Conservation (phyloP, 139 green algal species). For the Nannochloris sp. region DNA sequence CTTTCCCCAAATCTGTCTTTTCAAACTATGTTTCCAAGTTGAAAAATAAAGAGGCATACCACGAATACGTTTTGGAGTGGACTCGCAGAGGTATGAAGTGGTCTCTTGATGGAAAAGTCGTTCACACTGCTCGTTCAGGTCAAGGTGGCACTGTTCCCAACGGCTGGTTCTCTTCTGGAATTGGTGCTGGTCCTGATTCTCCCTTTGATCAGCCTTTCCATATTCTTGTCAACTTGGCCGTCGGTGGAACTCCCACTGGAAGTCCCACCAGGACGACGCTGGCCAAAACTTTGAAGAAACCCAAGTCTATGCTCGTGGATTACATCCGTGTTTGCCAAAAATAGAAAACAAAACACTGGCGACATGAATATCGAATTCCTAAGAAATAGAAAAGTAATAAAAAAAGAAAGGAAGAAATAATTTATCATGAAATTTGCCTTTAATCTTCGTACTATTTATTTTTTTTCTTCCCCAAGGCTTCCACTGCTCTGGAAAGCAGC, state of each 20-base stretch:
- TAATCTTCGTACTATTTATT: too few relatives aligned
- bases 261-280: not conserved
- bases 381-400: too few relatives aligned
- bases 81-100: not conserved
- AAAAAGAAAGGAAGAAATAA: too few relatives aligned
- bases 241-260: constrained; percentile 24
- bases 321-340: constrained; percentile 28
- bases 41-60: not conserved
- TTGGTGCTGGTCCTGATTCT: not conserved
- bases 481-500: too few relatives aligned
- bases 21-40: not conserved
- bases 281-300: not conserved
- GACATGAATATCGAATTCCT: too few relatives aligned
- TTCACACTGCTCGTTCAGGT: not conserved
- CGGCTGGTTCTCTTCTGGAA: not conserved
- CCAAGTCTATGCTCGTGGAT: constrained; percentile 17
- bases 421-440: too few relatives aligned
- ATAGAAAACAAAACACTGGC: too few relatives aligned
- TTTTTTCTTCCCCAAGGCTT: too few relatives aligned
- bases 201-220: constrained; percentile 42
- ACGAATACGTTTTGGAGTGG: constrained; percentile 8
- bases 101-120: constrained; percentile 1
- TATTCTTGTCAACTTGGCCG: constrained; percentile 39
- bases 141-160: not conserved
- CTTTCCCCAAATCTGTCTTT: not conserved